These are phyloP conservation scores for Thielaviopsis populi DNA, from an alignment of 2,329 filamentous ascomycete species.

Conservation along the genomic window DNA sequence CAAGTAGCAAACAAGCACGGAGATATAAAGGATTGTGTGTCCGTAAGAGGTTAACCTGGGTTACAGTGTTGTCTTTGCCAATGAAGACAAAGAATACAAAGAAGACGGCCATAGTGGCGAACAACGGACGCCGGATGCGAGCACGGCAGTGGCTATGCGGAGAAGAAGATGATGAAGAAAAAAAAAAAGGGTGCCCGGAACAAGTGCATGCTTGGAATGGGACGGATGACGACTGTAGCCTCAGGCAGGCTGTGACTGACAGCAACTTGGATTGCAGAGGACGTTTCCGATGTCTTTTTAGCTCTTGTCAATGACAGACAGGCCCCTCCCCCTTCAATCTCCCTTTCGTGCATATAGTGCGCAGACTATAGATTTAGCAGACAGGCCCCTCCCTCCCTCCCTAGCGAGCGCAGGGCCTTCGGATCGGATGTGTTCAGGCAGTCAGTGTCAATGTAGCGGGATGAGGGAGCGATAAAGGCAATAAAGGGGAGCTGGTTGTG, in stretches of 20 bases:
- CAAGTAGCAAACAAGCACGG: background rate
- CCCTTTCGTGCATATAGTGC: background rate
- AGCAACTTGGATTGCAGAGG: background rate
- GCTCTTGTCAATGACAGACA: too few species aligned
- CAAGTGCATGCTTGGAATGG: background rate
- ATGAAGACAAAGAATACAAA: background rate
- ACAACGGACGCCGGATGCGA: background rate
- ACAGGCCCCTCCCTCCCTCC: background rate
- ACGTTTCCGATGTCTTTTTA: background rate
- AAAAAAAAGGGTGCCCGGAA: background rate
- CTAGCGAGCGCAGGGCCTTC: background rate
- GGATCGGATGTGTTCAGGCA: background rate
- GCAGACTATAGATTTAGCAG: background rate
- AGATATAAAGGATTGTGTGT: background rate
- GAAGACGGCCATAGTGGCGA: background rate
- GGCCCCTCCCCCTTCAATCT: background rate
- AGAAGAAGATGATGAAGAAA: background rate
- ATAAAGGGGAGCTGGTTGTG: background rate
- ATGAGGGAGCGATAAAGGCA: background rate
- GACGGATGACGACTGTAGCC: background rate
- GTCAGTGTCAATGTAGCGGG: background rate
- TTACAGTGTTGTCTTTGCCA: background rate
- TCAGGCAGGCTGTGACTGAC: background rate
- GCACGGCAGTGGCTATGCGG: too few species aligned
- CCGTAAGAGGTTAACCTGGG: background rate